phyloP scores from a whole-genome alignment of 2,329 filamentous ascomycete genomes.

The Alternaria triticimaculans region DNA sequence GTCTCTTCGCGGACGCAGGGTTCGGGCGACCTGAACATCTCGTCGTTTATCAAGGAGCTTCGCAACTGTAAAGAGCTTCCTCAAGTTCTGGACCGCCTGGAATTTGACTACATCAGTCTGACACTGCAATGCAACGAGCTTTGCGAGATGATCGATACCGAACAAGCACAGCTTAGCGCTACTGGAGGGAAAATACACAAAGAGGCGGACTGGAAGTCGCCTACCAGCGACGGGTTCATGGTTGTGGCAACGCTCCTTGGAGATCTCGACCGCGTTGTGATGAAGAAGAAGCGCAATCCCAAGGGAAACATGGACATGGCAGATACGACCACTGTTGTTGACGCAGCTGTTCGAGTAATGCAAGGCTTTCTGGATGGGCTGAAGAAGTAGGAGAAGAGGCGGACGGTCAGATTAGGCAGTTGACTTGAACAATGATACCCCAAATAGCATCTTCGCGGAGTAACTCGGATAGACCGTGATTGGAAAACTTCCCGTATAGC shows the following conservation, averaged over 20 bases:
- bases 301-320: background rate
- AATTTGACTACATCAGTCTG: background rate
- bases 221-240: background rate
- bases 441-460: background rate
- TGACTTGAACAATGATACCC: background rate
- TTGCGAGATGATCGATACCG: background rate
- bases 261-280: background rate
- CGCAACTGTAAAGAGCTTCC: background rate
- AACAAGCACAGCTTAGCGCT: background rate
- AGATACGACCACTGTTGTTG: background rate
- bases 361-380: background rate
- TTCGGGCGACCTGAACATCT: background rate
- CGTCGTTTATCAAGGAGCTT: background rate
- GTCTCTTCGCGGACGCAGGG: background rate
- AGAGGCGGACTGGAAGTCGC: background rate
- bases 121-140: background rate
- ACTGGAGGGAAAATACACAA: background rate
- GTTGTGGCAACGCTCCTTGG: background rate
- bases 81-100: background rate
- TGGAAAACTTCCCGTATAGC: background rate
- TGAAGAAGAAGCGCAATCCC: background rate
- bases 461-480: background rate
- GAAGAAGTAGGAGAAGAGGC: background rate
- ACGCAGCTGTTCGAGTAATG: background rate
- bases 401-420: no score